Percentiles rank a stretch among this genome's conserved stretches.
Evolutionary conservation across 768 basidiomycete genomes (phyloP).

Genomic region (Postia placenta): DNA sequence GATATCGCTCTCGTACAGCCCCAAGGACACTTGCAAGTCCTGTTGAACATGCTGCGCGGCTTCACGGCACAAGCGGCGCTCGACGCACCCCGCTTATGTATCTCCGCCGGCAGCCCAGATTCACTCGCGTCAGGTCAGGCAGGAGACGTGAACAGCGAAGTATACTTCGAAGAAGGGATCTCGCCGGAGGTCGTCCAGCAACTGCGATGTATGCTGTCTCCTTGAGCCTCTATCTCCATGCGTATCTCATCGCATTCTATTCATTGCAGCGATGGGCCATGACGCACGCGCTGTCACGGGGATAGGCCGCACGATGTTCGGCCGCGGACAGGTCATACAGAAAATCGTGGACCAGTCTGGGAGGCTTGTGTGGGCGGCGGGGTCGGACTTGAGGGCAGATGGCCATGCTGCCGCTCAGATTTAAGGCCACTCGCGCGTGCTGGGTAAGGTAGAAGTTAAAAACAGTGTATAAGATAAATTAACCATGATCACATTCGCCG

Average conservation of each 20-base stretch:
- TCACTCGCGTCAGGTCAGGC: slow-evolving; percentile 42
- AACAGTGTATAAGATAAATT: no score
- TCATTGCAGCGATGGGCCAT: slow-evolving; percentile 76
- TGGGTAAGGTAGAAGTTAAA: no score
- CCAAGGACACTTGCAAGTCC: slow-evolving; percentile 93
- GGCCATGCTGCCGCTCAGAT: slow-evolving; percentile 87
- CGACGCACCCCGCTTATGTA: slow-evolving; percentile 95
- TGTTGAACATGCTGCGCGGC: slow-evolving; percentile 85
- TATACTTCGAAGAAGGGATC: slow-evolving; percentile 88
- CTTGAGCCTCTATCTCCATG: background rate
- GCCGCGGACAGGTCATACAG: slow-evolving; percentile 89
- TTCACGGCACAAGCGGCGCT: slow-evolving; percentile 85
- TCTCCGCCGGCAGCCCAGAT: slow-evolving; percentile 77
- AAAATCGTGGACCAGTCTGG: slow-evolving; percentile 61
- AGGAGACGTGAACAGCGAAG: slow-evolving; percentile 71
- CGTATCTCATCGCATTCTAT: no score
- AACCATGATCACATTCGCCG: no score
- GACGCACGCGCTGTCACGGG: slow-evolving; percentile 61
- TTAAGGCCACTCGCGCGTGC: no score
- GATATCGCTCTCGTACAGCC: slow-evolving; percentile 43
- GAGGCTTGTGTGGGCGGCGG: slow-evolving; percentile 87
- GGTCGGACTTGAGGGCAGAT: slow-evolving; percentile 84
- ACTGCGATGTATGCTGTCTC: slow-evolving; percentile 49
- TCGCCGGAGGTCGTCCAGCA: slow-evolving; percentile 51
- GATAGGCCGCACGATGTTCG: slow-evolving; percentile 59